Evolutionary conservation across 164 flowering plant species (phyloP).

Genomic region (Cinnamomum chago): DNA sequence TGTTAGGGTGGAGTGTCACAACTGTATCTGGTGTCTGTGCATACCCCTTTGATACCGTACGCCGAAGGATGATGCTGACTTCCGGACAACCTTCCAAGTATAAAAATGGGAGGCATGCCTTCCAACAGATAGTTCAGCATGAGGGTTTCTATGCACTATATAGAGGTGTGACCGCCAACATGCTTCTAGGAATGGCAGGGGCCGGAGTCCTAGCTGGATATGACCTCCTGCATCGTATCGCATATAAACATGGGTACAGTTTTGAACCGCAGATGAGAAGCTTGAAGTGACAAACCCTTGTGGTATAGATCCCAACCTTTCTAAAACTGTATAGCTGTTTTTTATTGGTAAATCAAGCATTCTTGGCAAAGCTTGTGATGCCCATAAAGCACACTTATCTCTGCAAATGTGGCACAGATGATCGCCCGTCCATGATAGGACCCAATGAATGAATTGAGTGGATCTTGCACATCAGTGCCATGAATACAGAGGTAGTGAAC

Average conservation of each 20-base stretch:
- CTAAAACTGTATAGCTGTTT: background rate
- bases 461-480: background rate
- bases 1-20: conserved; percentile 90
- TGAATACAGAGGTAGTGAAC: background rate
- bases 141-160: conserved; percentile 74
- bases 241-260: conserved; percentile 37
- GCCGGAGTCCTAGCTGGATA: conserved; percentile 96
- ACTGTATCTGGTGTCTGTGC: conserved; percentile 88
- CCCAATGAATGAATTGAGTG: background rate
- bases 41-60: conserved; percentile 86
- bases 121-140: conserved; percentile 58
- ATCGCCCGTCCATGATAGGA: background rate
- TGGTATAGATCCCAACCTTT: background rate
- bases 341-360: too few relatives aligned
- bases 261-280: conserved; percentile 37
- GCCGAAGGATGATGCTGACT: conserved; percentile 97
- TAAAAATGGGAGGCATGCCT: conserved; percentile 58
- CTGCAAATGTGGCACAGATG: background rate
- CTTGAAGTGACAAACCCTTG: conserved; percentile 29
- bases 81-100: conserved; percentile 89
- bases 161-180: conserved; percentile 86
- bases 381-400: background rate
- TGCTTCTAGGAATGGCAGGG: conserved; percentile 91
- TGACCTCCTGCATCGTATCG: conserved; percentile 66
- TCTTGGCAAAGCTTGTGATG: background rate